Conservation (phyloP, 495 filamentous ascomycete species). For the Pyrenula massariospora region DNA sequence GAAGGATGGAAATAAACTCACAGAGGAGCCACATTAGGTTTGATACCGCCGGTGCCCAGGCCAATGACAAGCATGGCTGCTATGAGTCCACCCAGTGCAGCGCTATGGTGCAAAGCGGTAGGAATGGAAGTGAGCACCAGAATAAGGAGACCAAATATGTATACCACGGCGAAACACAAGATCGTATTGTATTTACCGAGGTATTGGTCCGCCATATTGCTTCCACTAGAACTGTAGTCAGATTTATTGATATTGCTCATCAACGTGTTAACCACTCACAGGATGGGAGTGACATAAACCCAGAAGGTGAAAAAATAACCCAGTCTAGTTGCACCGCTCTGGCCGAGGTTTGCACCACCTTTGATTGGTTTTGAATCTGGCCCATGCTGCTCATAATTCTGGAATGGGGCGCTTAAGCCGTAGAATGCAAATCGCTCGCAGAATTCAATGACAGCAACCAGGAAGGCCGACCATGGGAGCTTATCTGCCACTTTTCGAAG, state of each 20-base stretch:
- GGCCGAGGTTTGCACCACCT: neutral
- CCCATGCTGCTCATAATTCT: constrained; percentile 1
- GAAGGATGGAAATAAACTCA: neutral
- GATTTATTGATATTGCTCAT: no score
- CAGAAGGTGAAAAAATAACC: constrained; percentile 54
- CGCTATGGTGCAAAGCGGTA: constrained; percentile 26
- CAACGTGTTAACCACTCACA: no score
- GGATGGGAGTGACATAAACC: constrained; percentile 35
- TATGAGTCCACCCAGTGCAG: constrained; percentile 37
- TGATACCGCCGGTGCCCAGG: constrained; percentile 58
- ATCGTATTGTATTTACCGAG: constrained; percentile 63
- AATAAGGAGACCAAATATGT: constrained; percentile 34
- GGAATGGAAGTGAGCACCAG: constrained; percentile 38
- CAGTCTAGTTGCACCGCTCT: constrained; percentile 41
- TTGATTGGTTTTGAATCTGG: neutral
- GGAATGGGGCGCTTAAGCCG: constrained; percentile 38
- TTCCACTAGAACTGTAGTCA: constrained; percentile 27
- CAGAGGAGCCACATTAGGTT: constrained; percentile 42
- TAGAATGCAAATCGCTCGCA: constrained; percentile 62
- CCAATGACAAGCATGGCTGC: constrained; percentile 34
- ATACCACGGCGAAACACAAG: constrained; percentile 38
- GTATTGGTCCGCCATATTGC: constrained; percentile 53
- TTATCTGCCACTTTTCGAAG: constrained; percentile 44
- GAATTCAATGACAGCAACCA: constrained; percentile 50
- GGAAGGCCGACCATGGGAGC: constrained; percentile 42